A percentile compares a stretch with the other conserved stretches of the same genome.
phyloP scores from a whole-genome alignment of 2,329 filamentous ascomycete species.

The Nemania sp. region DNA sequence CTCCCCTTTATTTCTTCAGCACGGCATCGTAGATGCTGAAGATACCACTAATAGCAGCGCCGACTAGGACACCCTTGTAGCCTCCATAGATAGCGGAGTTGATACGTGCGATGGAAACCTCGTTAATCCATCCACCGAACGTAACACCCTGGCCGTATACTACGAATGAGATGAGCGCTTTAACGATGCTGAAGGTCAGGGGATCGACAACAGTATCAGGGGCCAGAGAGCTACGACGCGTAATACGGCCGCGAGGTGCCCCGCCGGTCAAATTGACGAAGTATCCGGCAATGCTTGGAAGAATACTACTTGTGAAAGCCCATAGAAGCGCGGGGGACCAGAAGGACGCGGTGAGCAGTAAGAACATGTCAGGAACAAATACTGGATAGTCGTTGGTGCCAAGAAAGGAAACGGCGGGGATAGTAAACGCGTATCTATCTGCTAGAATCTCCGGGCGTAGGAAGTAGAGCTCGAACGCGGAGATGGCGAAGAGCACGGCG shows the following conservation, averaged over 20 bases:
- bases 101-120: slow-evolving; percentile 71
- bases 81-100: slow-evolving; percentile 77
- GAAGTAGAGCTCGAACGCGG: slow-evolving; percentile 76
- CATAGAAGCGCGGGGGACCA: slow-evolving; percentile 86
- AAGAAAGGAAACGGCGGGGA: slow-evolving; percentile 71
- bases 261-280: slow-evolving; percentile 86
- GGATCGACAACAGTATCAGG: slow-evolving; percentile 79
- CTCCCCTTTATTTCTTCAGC: slow-evolving; percentile 69
- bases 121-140: slow-evolving; percentile 71
- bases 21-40: slow-evolving; percentile 83
- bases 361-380: slow-evolving; percentile 82
- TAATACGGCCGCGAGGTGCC: slow-evolving; percentile 56
- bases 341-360: slow-evolving; percentile 80
- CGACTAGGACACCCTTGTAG: slow-evolving; percentile 76
- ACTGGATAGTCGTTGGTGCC: slow-evolving; percentile 70
- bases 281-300: slow-evolving; percentile 81
- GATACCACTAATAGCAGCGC: slow-evolving; percentile 74
- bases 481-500: slow-evolving; percentile 76
- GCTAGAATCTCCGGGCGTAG: slow-evolving; percentile 79
- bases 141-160: slow-evolving; percentile 78
- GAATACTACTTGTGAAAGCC: slow-evolving; percentile 75
- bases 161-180: slow-evolving; percentile 83
- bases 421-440: slow-evolving; percentile 77
- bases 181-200: slow-evolving; percentile 88
- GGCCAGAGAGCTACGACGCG: slow-evolving; percentile 56